Percentiles rank a stretch among this genome's conserved stretches.
Conservation (phyloP, 345 rosid species). For the Crucihimalaya himalaica region DNA sequence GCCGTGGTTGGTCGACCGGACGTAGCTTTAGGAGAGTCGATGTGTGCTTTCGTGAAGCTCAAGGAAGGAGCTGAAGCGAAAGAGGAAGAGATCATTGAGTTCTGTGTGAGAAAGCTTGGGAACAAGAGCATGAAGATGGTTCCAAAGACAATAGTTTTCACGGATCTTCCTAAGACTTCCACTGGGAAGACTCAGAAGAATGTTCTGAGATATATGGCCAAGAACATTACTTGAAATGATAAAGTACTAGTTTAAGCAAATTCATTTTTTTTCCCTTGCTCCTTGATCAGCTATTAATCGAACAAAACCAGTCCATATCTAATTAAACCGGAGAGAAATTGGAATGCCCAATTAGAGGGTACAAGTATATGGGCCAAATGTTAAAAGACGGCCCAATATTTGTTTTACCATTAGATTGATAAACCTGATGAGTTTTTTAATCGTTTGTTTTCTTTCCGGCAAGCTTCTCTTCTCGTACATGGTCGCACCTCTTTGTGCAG, state of each 20-base stretch:
- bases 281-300: neutral
- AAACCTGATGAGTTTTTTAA: neutral
- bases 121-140: conserved; percentile 50
- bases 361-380: conserved; percentile 6
- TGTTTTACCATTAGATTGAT: neutral
- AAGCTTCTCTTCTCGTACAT: conserved; percentile 10
- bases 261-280: too few species aligned
- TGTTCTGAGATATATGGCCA: conserved; percentile 52
- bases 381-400: conserved; percentile 3
- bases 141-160: conserved; percentile 56
- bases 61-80: conserved; percentile 45
- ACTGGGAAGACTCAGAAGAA: conserved; percentile 66
- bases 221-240: conserved; percentile 41
- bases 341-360: neutral
- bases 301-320: neutral
- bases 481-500: conserved; percentile 12
- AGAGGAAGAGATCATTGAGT: conserved; percentile 51
- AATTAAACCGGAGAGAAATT: neutral
- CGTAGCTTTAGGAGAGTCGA: conserved; percentile 60
- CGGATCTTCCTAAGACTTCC: conserved; percentile 62
- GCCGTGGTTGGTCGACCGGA: conserved; percentile 67
- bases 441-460: neutral
- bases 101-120: conserved; percentile 53
- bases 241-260: neutral
- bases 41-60: conserved; percentile 63